These are phyloP conservation scores for Globisporangium megalacanthum DNA, from an alignment of 352 stramenopile genomes.

Conservation along the genomic window DNA sequence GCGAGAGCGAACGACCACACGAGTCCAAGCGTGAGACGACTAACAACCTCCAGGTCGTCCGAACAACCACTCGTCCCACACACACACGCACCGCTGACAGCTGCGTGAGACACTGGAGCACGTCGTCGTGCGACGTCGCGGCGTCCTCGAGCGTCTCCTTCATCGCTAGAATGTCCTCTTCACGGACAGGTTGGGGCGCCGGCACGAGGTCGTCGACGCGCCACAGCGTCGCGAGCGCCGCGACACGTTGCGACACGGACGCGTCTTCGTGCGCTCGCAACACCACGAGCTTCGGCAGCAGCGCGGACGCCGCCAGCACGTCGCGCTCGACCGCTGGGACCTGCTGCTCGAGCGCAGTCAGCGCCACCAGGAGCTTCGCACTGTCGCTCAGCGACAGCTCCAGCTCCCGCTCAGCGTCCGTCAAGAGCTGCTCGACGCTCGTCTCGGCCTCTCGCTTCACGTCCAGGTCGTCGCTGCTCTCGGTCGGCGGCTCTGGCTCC, in stretches of 20 bases:
- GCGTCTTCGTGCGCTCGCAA: slow-evolving; percentile 26
- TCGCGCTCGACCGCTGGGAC: slow-evolving; percentile 28
- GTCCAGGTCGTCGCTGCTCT: slow-evolving; percentile 7
- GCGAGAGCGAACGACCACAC: slow-evolving; percentile 11
- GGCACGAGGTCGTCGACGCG: slow-evolving; percentile 40
- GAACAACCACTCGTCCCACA: not conserved
- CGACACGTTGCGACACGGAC: slow-evolving; percentile 28
- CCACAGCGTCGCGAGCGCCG: slow-evolving; percentile 38
- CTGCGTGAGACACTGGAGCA: slow-evolving; percentile 49
- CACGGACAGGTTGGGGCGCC: slow-evolving; percentile 40
- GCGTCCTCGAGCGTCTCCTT: slow-evolving; percentile 51
- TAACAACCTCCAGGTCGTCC: too few relatives aligned
- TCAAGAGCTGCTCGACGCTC: slow-evolving; percentile 14
- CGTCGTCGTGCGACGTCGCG: slow-evolving; percentile 58
- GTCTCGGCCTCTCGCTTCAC: slow-evolving; percentile 17
- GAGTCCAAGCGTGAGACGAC: not conserved
- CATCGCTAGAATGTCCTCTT: slow-evolving; percentile 46
- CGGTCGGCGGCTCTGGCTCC: slow-evolving; percentile 1
- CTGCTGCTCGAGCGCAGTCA: slow-evolving; percentile 22
- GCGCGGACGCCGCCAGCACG: slow-evolving; percentile 22
- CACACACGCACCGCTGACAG: slow-evolving; percentile 33
- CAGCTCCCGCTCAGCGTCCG: slow-evolving; percentile 31
- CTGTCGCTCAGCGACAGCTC: slow-evolving; percentile 26
- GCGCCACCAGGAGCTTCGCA: slow-evolving; percentile 29
- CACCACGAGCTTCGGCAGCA: slow-evolving; percentile 33